Percentiles rank a stretch among this genome's conserved stretches.
These are phyloP conservation scores for Serendipita vermifera DNA, from an alignment of 768 basidiomycete species.

Conservation along the genomic window DNA sequence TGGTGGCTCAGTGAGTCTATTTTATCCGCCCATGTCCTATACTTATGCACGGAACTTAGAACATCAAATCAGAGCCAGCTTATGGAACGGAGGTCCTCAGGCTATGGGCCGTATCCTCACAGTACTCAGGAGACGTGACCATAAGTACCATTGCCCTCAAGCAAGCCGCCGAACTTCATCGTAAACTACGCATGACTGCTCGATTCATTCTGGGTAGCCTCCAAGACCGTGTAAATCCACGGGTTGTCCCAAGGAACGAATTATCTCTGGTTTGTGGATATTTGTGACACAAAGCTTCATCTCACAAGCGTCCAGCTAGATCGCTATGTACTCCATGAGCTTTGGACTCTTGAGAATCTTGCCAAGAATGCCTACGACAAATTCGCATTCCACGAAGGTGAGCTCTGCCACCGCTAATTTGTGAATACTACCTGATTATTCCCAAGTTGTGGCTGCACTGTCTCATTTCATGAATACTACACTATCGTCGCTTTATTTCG, in stretches of 20 bases:
- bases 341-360: conserved; percentile 54
- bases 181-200: conserved; percentile 76
- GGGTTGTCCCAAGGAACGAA: neutral
- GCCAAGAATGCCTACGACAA: conserved; percentile 55
- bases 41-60: conserved; percentile 26
- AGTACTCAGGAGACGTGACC: conserved; percentile 79
- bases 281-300: too few species aligned
- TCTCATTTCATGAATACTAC: conserved; percentile 70
- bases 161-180: conserved; percentile 59
- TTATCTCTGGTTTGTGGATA: conserved; percentile 9
- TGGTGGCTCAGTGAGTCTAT: conserved; percentile 34
- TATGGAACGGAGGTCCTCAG: conserved; percentile 81
- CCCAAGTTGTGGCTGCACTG: conserved; percentile 54
- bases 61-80: conserved; percentile 56
- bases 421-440: conserved; percentile 10
- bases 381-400: conserved; percentile 78
- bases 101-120: conserved; percentile 83
- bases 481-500: conserved; percentile 84
- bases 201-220: conserved; percentile 80
- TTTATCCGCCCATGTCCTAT: neutral
- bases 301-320: conserved; percentile 64
- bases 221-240: conserved; percentile 33
- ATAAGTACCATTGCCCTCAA: conserved; percentile 67
- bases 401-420: neutral
- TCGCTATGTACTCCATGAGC: conserved; percentile 72